Conservation (phyloP, 2,329 filamentous ascomycete genomes). For the Pseudogymnoascus sp. region DNA sequence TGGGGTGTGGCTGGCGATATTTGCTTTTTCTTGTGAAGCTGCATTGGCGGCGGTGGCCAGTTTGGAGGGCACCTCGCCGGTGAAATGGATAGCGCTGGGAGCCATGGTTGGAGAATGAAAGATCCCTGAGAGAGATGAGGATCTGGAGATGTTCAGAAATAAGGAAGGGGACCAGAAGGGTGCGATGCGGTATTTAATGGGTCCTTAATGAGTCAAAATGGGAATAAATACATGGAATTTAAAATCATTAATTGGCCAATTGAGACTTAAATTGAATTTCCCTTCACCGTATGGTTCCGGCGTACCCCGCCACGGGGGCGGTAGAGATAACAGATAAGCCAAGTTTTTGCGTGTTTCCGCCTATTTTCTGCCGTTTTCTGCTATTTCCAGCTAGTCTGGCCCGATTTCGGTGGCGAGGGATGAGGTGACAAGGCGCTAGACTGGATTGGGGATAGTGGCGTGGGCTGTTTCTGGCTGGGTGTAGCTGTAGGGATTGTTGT, state of each 20-base stretch:
- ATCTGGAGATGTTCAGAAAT: not conserved
- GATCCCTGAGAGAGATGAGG: not conserved
- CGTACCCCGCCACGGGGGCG: conserved; percentile 4
- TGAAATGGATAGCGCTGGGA: not conserved
- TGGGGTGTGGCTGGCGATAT: conserved; percentile 29
- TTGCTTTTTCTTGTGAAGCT: conserved; percentile 5
- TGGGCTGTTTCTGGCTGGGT: not conserved
- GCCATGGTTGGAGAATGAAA: not conserved
- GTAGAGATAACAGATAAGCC: not conserved
- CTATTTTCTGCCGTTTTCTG: not conserved
- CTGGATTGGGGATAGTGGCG: not conserved
- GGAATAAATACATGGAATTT: not conserved
- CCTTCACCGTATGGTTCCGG: conserved; percentile 4
- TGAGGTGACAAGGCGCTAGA: not conserved
- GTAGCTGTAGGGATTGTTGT: not conserved
- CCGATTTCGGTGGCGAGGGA: not conserved
- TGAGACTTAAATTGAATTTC: not conserved
- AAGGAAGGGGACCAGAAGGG: not conserved
- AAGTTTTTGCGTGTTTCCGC: not conserved
- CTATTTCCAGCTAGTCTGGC: not conserved
- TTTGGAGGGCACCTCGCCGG: not conserved
- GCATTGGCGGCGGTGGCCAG: not conserved
- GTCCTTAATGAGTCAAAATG: not conserved
- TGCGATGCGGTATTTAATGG: conserved; percentile 1
- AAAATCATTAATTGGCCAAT: conserved; percentile 1